Base-by-base conservation (phyloP, 1,139 yeast genomes). In the Kazachstania sp. region DNA sequence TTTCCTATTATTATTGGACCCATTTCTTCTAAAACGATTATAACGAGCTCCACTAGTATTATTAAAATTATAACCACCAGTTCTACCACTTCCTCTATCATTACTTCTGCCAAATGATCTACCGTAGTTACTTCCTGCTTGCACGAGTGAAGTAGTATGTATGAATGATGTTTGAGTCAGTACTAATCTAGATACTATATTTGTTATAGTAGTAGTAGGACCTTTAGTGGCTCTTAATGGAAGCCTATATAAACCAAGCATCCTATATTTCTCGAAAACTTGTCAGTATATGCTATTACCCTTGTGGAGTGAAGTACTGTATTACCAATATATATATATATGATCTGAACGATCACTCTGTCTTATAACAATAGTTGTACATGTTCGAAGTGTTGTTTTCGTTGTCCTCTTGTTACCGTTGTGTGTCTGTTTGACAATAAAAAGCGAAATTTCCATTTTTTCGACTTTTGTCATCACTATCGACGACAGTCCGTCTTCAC, bases 21-120 rank as follows among this genome's bases (percentile, higher is more conserved):
- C 41, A 20, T 38, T 32, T 16, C 31, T 29, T 38, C 19, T 38
- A 20, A 26, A 18, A 30, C 41, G 41, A 18, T 38, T 38, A 28
- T 38, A 38, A 26, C 41, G 41, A 26, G 30, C 4, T 11, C 41
- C 41, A 4, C 32, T 38, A 26, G 41, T 26, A 16, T 38, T 38
- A 20, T 38, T 38, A 19, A 38, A 38, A 28, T 38, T 38, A 30
- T 38, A 38, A 26, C 41, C 41, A 9, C 41, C 41, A 1, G 41
- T 38, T 38, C 41, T 35, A 13, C 38, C 32, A 12, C 43, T 18
- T n/a, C 37, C 26, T 19, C 43, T 34, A 20, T 44, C 40, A 19
- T 39, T 32, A 20, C 12, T 41, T 11, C 37, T 18, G 7, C 19
- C 26, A 20, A 34, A 19, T 11, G 38, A 19, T 13, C 37, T 23